Conservation (phyloP, 768 basidiomycete genomes). For the Cantharellus anzutake region DNA sequence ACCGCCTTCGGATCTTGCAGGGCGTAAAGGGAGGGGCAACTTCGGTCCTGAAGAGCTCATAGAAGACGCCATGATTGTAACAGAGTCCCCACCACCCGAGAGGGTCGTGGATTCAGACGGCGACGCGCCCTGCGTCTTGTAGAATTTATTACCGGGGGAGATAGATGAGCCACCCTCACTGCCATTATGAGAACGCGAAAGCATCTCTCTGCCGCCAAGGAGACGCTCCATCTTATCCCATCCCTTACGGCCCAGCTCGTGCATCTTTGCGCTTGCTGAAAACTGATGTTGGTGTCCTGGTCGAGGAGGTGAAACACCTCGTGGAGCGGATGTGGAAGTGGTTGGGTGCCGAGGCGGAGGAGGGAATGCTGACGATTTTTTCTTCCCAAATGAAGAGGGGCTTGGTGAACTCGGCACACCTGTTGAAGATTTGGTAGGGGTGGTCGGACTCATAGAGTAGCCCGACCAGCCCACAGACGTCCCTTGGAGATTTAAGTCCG, state of each 20-base stretch:
- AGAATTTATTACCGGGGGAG: background rate
- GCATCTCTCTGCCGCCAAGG: background rate
- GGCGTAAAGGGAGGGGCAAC: conserved; percentile 1
- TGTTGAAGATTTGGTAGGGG: background rate
- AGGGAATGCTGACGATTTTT: background rate
- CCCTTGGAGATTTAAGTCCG: too few species aligned
- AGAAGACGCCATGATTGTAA: too few species aligned
- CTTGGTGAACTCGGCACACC: background rate
- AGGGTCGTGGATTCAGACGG: background rate
- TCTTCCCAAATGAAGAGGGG: background rate
- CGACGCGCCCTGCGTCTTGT: background rate
- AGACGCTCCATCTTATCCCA: conserved; percentile 5
- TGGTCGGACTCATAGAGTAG: too few species aligned
- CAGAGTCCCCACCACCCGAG: background rate
- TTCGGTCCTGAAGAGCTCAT: background rate
- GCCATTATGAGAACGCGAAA: background rate
- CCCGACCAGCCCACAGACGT: too few species aligned
- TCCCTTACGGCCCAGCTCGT: conserved; percentile 5
- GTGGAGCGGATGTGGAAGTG: background rate
- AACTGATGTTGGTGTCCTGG: background rate
- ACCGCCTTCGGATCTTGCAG: background rate
- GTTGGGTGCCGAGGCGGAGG: background rate
- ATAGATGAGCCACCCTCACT: background rate
- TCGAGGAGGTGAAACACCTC: background rate
- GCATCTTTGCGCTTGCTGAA: conserved; percentile 2